Conservation (phyloP, 441 rosid species). For the Populus tomentosa region DNA sequence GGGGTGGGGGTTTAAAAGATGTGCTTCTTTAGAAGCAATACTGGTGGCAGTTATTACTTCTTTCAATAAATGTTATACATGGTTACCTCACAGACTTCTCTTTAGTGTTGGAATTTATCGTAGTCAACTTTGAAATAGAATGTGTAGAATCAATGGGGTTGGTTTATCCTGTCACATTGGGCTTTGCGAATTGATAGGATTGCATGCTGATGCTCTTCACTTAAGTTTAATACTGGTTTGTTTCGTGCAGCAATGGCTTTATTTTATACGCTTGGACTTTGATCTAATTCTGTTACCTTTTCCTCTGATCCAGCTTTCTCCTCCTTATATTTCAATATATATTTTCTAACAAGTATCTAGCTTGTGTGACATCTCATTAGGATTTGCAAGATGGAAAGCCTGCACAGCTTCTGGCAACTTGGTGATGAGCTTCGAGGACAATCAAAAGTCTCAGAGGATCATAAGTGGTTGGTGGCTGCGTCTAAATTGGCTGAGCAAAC, state of each 20-base stretch:
- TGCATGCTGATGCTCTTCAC: neutral
- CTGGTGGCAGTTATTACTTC: neutral
- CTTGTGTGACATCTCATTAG: constrained; percentile 14
- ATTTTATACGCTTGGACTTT: neutral
- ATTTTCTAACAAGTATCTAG: neutral
- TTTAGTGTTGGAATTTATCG: neutral
- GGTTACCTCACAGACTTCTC: neutral
- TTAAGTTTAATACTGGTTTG: neutral
- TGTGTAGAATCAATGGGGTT: neutral
- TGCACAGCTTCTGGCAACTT: constrained; percentile 82
- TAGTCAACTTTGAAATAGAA: neutral
- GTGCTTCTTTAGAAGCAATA: neutral
- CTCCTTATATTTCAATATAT: neutral
- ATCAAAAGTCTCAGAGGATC: constrained; percentile 80
- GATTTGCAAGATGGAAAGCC: constrained; percentile 50
- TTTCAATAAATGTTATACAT: neutral
- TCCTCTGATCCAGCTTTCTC: neutral
- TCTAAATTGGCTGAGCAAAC: constrained; percentile 94
- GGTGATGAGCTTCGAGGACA: constrained; percentile 96
- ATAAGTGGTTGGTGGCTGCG: constrained; percentile 80
- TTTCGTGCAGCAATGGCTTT: neutral
- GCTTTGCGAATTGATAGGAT: neutral
- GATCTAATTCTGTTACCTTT: neutral
- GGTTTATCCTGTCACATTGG: neutral
- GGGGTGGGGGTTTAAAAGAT: neutral